Evolutionary conservation across 148 eudicot genomes (phyloP).

Genomic region (Fagopyrum esculentum): DNA sequence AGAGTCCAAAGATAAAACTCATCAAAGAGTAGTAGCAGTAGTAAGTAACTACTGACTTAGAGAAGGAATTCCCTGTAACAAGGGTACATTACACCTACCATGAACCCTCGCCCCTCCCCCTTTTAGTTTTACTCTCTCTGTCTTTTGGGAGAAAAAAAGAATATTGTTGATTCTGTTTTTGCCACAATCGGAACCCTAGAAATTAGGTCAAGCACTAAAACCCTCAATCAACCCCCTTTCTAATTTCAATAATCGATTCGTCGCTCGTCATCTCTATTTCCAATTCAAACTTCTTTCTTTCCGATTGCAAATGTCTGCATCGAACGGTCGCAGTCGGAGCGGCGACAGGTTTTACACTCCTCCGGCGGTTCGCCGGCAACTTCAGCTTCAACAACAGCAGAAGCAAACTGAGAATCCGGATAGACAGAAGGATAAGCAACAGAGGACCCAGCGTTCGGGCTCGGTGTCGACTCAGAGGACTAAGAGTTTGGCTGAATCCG

Average conservation of each 20-base stretch:
- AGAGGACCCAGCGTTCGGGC: constrained; percentile 12
- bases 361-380: constrained; percentile 56
- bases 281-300: neutral
- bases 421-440: constrained; percentile 21
- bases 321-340: constrained; percentile 40
- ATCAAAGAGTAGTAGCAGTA: neutral
- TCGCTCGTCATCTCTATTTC: neutral
- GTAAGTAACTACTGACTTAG: neutral
- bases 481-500: constrained; percentile 25
- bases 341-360: constrained; percentile 67
- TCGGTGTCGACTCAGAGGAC: constrained; percentile 12
- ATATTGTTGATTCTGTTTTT: constrained; percentile 9
- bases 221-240: constrained; percentile 4
- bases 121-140: neutral
- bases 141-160: neutral
- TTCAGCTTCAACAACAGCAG: constrained; percentile 39
- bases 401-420: constrained; percentile 14
- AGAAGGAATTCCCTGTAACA: constrained; percentile 1
- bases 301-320: constrained; percentile 29
- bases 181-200: constrained; percentile 11
- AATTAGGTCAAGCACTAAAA: constrained; percentile 10
- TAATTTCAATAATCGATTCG: neutral
- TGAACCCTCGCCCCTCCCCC: neutral
- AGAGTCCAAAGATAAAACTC: constrained; percentile 2
- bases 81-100: neutral